phyloP scores from a whole-genome alignment of 1,284 basidiomycete genomes.

The Amylostereum chailletii region DNA sequence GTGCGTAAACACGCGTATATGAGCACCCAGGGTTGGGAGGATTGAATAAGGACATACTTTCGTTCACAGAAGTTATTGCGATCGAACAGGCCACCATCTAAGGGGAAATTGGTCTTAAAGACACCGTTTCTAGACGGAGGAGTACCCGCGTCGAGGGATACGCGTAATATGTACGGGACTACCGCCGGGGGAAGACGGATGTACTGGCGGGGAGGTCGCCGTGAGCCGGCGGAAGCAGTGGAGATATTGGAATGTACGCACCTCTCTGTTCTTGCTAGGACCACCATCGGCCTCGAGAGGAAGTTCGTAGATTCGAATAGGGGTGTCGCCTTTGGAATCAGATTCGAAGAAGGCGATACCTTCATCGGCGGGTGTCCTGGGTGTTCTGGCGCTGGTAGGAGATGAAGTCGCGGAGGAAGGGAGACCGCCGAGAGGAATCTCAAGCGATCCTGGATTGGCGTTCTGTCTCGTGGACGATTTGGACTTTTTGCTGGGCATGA shows the following conservation, averaged over 20 bases:
- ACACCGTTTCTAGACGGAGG: constrained; percentile 82
- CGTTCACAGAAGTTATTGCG: constrained; percentile 72
- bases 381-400: constrained; percentile 34
- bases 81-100: constrained; percentile 81
- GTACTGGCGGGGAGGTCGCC: constrained; percentile 48
- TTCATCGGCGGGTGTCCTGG: constrained; percentile 87
- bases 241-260: constrained; percentile 30
- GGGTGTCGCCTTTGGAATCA: constrained; percentile 43
- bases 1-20: constrained; percentile 5
- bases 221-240: constrained; percentile 9
- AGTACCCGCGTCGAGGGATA: constrained; percentile 84
- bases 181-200: constrained; percentile 90
- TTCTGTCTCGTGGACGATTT: not conserved
- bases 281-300: constrained; percentile 83
- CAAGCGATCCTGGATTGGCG: not conserved
- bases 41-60: constrained; percentile 44
- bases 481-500: not conserved
- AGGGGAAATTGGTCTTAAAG: constrained; percentile 90
- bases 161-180: constrained; percentile 80
- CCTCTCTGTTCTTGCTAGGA: constrained; percentile 75
- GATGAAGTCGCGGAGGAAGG: constrained; percentile 11
- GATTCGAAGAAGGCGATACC: constrained; percentile 82
- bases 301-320: constrained; percentile 79
- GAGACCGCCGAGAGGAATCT: not conserved
- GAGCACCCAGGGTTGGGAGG: not conserved